Evolutionary conservation across 1,139 yeast species (phyloP), one percentile per base, ranked within the genome.

Genomic region (Citeromyces hawaiiensis): DNA sequence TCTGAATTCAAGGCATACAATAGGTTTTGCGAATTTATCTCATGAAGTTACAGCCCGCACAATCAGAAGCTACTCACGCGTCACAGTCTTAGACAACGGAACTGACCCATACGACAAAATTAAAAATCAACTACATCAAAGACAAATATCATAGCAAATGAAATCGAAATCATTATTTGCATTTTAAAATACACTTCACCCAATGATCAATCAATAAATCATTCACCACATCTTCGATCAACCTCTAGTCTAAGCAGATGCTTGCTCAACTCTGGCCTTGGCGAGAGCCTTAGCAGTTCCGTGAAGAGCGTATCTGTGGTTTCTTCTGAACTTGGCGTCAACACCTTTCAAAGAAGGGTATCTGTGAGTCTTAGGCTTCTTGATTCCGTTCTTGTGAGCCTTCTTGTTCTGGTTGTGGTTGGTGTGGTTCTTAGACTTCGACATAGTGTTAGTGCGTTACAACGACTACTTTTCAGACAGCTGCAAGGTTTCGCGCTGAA

Each of bases 371-470:
- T 75, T 83, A 61, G 96, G 96, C 88, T 88, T 91, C 85, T 88
- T 91, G 76, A 91, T 91, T 75, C 98, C 98, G 85, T 91, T 91
- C 70, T 80, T 88, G 96, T 91, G 98, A 64, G 97, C 97, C 94
- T 91, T 91, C 69, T 72, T 83, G 87, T 83, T 85, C 72, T 91
- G 97, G 94, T 91, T 91, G 76, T 91, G 98, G 75, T 88, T 88
- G 74, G 98, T 91, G 71, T 91, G 98, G 76, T 91, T 91, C 96
- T 91, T 91, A 58, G 97, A 87, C 77, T 88, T 88, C 71, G 97
- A 67, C 97, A 88, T 87, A 68, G 66, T 59, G 50, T 51, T 38
- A 35, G 27, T 23, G 27, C 27, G 27, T 23, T 23, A 23, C 27
- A 23, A 23, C 27, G 27, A 9, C 27, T 23, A 23, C 27, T 23